Percentiles rank a stretch among this genome's conserved stretches.
Evolutionary conservation across 305 asterid species (phyloP).

Genomic region (Rubia balearica): DNA sequence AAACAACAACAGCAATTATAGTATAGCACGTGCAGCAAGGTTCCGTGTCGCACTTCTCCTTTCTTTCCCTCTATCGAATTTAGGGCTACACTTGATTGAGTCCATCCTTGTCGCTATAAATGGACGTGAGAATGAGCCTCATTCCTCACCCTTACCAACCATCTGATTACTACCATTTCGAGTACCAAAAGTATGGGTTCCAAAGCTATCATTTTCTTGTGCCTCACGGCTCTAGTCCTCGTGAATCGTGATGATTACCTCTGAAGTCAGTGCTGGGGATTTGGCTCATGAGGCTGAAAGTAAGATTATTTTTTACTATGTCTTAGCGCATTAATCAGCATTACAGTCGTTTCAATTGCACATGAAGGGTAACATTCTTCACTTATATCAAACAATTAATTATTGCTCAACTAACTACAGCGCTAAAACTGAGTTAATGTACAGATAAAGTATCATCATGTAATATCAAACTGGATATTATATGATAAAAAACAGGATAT

Average conservation of each 20-base stretch:
- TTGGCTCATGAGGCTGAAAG: constrained; percentile 17
- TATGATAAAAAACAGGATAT: too few species aligned
- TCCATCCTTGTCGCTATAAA: not conserved
- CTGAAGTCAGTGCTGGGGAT: constrained; percentile 31
- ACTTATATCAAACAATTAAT: too few species aligned
- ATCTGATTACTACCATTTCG: not conserved
- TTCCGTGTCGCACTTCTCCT: not conserved
- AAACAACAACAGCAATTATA: not conserved
- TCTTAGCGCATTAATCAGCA: too few species aligned
- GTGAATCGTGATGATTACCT: constrained; percentile 19
- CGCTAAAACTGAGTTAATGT: too few species aligned
- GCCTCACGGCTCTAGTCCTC: constrained; percentile 30
- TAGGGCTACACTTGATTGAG: not conserved
- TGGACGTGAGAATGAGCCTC: too few species aligned
- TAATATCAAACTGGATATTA: too few species aligned
- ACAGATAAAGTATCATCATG: too few species aligned
- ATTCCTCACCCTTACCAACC: too few species aligned
- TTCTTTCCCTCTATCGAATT: not conserved
- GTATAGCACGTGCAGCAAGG: not conserved
- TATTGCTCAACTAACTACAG: too few species aligned
- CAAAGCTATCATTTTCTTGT: not conserved
- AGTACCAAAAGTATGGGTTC: too few species aligned
- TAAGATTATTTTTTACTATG: not conserved
- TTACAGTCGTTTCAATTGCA: too few species aligned
- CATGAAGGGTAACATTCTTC: too few species aligned